Evolutionary conservation across 2,329 filamentous ascomycete genomes (phyloP), one percentile per base, ranked within the genome.

Genomic region (Microsporum audouinii): DNA sequence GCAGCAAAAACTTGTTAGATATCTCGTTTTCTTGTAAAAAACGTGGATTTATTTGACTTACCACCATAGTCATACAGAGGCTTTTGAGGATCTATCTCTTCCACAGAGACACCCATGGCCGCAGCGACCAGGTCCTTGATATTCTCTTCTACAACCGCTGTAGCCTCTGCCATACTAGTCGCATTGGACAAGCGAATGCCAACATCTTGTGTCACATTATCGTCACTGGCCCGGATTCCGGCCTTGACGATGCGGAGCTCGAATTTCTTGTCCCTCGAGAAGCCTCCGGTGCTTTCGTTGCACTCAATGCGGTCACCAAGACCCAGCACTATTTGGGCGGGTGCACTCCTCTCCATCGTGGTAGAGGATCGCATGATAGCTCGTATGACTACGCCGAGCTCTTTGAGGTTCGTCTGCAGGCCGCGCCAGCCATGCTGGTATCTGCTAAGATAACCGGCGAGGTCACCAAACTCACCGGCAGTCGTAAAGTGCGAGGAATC

Each of bases 61-160:
- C 59, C 53, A 17, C 66, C 66, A 57, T 61, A 65, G 3, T 58
- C 33, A 36, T 60, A 45, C 34, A 67, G 14, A 8, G 64, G 59
- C 36, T 61, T 61, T 23, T 53, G 38, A 5, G 57, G 5, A 51
- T 67, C 66, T 56, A 67, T 61, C 14, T 65, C 62, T 4, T 47
- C 61, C 34, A 45, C n/a, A 4, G 53, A 6, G 8, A 51, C 57
- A 12, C 17, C 23, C 17, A 67, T 41, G n/a, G 39, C n/a, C 7
- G 56, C 61, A 8, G 64, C 61, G 7, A 67, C 33, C 53, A 63
- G 63, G 5, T 63, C 63, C 39, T 64, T 60, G 41, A 62, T 57
- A 29, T 43, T 53, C 41, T 36, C n/a, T 33, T 60, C 58, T 8
- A 53, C 27, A 12, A 41, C 41, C 14, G 27, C 58, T 23, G 41